Base-by-base conservation (phyloP, 805 yeast species). In the Suhomyces pyralidae region DNA sequence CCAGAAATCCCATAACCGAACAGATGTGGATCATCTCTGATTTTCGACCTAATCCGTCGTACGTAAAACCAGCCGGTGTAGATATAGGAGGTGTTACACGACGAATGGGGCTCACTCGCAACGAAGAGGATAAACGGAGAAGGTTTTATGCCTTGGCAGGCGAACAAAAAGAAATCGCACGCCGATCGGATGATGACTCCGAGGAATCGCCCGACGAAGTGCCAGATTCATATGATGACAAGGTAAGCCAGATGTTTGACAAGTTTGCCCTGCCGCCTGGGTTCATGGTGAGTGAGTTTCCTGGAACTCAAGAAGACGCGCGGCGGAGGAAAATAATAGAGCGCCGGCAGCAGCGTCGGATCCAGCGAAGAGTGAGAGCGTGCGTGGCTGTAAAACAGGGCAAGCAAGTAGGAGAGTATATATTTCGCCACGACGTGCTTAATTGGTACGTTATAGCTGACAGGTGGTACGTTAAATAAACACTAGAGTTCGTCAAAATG, bases 181-280 rank as follows among this genome's bases (percentile, higher is more conserved):
- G 6, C 47, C 51, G 3, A 5, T 26, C 19, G 9, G 32, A 28
- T 28, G 46, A 20, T 40, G 40, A 44, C 26, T 25, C 26, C 15
- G 51, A 45, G 7, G 30, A 42, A 2, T 20, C 26, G n/a, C 19
- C 10, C 17, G 30, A 42, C 12, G 19, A 42, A 22, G 19, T 14
- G 24, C 28, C 26, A 7, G 30, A 42, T 24, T 24, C 52, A 8
- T 55, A 47, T 36, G 64, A 63, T n/a, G 60, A 58, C 12, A 61
- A 58, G 7, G 51, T 59, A 56, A 64, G 58, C 58, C 77, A 73
- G 57, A 56, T 71, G 7, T 70, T 63, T 58, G 76, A 71, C 55
- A 68, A 68, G 54, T 66, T 70, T 46, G 70, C 71, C 50, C 66
- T 72, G 5, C 77, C 77, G 2, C 76, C 76, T 2, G 76, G 77